A percentile compares a stretch with the other conserved stretches of the same genome.
phyloP scores from a whole-genome alignment of 768 basidiomycete genomes.

The Pholiota conissans region DNA sequence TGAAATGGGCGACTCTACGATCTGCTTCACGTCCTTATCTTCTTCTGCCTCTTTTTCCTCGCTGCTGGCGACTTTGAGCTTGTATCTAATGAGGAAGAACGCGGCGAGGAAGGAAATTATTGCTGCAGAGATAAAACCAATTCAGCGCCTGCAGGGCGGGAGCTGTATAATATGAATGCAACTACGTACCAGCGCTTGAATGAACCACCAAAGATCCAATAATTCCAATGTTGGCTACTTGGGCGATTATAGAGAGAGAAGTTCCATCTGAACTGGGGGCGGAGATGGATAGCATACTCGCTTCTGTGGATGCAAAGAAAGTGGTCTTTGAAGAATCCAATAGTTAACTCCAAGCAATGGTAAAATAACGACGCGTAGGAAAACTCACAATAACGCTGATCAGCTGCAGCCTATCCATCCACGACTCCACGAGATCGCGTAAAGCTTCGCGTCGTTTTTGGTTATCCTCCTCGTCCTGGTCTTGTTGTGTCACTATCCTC shows the following conservation, averaged over 20 bases:
- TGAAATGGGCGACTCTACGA: slow-evolving; percentile 9
- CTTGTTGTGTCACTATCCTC: slow-evolving; percentile 1
- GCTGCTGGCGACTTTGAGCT: slow-evolving; percentile 11
- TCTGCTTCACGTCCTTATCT: neutral
- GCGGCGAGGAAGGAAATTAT: slow-evolving; percentile 15
- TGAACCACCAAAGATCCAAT: slow-evolving; percentile 12
- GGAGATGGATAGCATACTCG: slow-evolving; percentile 11
- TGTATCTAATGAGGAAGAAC: slow-evolving; percentile 13
- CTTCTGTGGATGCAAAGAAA: slow-evolving; percentile 17
- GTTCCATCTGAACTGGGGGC: slow-evolving; percentile 2
- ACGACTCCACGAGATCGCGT: slow-evolving; percentile 54
- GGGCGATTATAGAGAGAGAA: neutral
- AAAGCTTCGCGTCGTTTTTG: slow-evolving; percentile 27
- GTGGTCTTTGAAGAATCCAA: slow-evolving; percentile 5
- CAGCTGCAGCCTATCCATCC: slow-evolving; percentile 62
- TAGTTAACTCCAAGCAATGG: neutral
- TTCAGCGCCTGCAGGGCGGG: neutral
- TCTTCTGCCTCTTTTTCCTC: slow-evolving; percentile 7
- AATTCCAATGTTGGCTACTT: slow-evolving; percentile 13
- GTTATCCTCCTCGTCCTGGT: slow-evolving; percentile 4
- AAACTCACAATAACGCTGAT: slow-evolving; percentile 55
- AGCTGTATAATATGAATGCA: too few relatives aligned
- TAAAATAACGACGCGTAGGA: neutral
- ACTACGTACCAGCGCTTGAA: slow-evolving; percentile 12
- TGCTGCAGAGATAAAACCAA: neutral